Evolutionary conservation across 768 basidiomycete species (phyloP), one percentile per base, ranked within the genome.

Genomic region (Auricularia sp.): DNA sequence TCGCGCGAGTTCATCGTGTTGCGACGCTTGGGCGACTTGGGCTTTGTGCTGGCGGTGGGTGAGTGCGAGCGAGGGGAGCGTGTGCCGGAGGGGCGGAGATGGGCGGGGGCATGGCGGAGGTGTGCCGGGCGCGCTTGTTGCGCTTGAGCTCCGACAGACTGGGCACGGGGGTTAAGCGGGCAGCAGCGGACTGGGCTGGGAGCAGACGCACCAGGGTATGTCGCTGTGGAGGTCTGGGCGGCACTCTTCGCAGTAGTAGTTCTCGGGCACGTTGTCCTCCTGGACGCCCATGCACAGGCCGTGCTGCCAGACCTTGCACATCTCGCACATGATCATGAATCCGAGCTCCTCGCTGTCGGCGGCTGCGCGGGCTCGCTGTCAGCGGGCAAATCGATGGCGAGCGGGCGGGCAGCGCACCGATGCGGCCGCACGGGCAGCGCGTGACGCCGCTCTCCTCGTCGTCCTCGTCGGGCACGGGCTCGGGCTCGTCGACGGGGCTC

Each of bases 1-100:
- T 97, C 96, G 65, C 96, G 81, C 71, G 92, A 95, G 74, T 98
- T 98, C 94, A 99, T 96, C 62, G 97, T 99, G 70, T 92, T 94
- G 66, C 97, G 82, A 63, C 92, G 85, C 77, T 94, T 96, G 47
- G 89, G 82, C 21, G 70, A 63, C 16, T 61, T 65, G 45, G 63
- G 64, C 18, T 66, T 67, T 16, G 39, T 63, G 18, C n/a, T 54
- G 36, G 70, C 62, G 61, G 44, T n/a, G 2, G 88, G 91, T 33
- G 88, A 91, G 74, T 85, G 89, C 24, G 89, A 90, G 62, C 87
- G 88, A 65, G 88, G 90, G 64, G 85, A 79, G 68, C 88, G 88
- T 56, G 83, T 80, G 24, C 39, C 39, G 39, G 39, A 42, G 8
- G 39, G 77, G 72, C n/a, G 75, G 76, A 16, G 76, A 67, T 42